Conservation (phyloP, 2,329 filamentous ascomycete genomes). For the Fusarium fujikuroi region DNA sequence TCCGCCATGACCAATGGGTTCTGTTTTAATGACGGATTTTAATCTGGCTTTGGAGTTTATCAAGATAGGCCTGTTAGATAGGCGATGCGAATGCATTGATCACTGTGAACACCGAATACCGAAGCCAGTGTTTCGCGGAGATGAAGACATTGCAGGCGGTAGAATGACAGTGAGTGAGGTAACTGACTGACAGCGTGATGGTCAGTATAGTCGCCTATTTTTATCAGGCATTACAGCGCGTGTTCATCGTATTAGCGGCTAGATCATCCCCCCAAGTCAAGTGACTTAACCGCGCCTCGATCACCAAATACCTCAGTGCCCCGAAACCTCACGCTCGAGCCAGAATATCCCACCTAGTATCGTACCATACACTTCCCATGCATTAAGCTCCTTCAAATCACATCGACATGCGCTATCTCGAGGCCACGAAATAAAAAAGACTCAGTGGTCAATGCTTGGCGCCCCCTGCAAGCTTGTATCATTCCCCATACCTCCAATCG, state of each 20-base stretch:
- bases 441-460: slow-evolving; percentile 25
- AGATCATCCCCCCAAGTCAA: slow-evolving; percentile 7
- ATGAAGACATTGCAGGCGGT: not conserved
- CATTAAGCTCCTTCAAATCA: not conserved
- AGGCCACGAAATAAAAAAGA: not conserved
- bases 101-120: slow-evolving; percentile 20
- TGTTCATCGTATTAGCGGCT: not conserved
- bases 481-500: not conserved
- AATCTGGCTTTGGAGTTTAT: slow-evolving; percentile 3
- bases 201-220: not conserved
- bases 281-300: slow-evolving; percentile 23
- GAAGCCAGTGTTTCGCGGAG: slow-evolving; percentile 1
- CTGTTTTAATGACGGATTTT: slow-evolving; percentile 37
- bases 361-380: slow-evolving; percentile 15
- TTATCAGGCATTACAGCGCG: not conserved
- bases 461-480: slow-evolving; percentile 19
- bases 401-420: slow-evolving; percentile 1
- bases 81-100: slow-evolving; percentile 28
- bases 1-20: slow-evolving; percentile 26
- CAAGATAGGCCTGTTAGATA: slow-evolving; percentile 36
- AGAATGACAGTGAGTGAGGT: no score
- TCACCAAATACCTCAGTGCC: not conserved
- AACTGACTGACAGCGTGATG: not conserved
- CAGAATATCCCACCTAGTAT: not conserved
- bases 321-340: not conserved